Conservation (phyloP, 768 basidiomycete species). For the Gymnopilus dilepis region DNA sequence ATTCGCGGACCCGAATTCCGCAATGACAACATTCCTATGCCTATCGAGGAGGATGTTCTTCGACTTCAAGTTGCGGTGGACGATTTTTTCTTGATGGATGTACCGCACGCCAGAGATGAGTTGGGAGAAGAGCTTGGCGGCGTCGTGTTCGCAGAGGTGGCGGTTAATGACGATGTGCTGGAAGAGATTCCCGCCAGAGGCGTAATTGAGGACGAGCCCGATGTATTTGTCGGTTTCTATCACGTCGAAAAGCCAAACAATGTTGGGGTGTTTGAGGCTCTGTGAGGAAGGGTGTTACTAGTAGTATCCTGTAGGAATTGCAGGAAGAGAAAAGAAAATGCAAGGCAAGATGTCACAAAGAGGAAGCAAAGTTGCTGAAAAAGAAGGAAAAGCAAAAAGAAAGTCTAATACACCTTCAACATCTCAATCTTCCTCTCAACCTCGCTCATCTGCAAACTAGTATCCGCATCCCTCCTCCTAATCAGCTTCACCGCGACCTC, state of each 20-base stretch:
- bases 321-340: neutral
- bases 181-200: slow-evolving; percentile 97
- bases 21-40: slow-evolving; percentile 98
- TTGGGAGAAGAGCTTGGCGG: slow-evolving; percentile 96
- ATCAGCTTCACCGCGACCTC: slow-evolving; percentile 99
- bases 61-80: slow-evolving; percentile 98
- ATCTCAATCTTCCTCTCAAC: slow-evolving; percentile 99
- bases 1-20: slow-evolving; percentile 99
- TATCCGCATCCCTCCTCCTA: slow-evolving; percentile 89
- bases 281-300: slow-evolving; percentile 42
- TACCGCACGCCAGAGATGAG: slow-evolving; percentile 99
- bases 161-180: slow-evolving; percentile 99
- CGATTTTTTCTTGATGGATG: slow-evolving; percentile 98
- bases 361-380: neutral
- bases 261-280: slow-evolving; percentile 97
- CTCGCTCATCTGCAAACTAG: slow-evolving; percentile 85
- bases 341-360: neutral
- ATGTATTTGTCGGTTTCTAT: slow-evolving; percentile 99
- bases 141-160: slow-evolving; percentile 93
- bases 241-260: slow-evolving; percentile 97
- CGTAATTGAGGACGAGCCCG: slow-evolving; percentile 98
- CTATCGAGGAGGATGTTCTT: slow-evolving; percentile 98
- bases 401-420: slow-evolving; percentile 64
- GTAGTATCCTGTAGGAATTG: neutral
- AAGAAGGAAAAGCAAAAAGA: neutral